phyloP scores from a whole-genome alignment of 2,329 filamentous ascomycete species.

The Aureobasidium pullulans region DNA sequence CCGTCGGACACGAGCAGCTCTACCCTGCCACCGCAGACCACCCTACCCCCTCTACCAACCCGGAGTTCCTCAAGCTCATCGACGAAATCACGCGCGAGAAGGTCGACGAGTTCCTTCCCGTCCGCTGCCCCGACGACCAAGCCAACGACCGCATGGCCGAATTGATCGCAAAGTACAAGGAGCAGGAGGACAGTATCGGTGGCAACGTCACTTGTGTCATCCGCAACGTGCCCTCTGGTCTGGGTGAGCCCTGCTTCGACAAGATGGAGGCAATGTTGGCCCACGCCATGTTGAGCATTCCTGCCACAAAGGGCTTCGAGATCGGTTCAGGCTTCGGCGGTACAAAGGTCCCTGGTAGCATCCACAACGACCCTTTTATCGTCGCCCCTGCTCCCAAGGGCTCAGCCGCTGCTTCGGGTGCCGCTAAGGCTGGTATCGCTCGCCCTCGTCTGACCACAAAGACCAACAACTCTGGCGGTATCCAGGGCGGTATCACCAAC shows the following conservation, averaged over 20 bases:
- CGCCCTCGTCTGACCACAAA: conserved; percentile 62
- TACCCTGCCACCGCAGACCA: conserved; percentile 64
- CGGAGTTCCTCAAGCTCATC: conserved; percentile 68
- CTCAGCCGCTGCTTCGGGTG: conserved; percentile 16
- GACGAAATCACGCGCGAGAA: conserved; percentile 63
- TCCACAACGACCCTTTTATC: conserved; percentile 85
- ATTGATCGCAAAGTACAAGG: conserved; percentile 68
- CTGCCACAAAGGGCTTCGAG: conserved; percentile 92
- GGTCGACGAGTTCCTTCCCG: conserved; percentile 78
- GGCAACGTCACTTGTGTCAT: conserved; percentile 94
- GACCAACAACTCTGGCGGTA: conserved; percentile 91
- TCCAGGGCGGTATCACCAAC: conserved; percentile 93
- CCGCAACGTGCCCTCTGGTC: conserved; percentile 71
- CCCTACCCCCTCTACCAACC: conserved; percentile 65
- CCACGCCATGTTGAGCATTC: conserved; percentile 92
- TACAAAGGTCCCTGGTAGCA: conserved; percentile 76
- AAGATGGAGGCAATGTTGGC: conserved; percentile 88
- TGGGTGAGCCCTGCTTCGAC: conserved; percentile 92
- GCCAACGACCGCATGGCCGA: conserved; percentile 66
- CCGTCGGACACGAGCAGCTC: conserved; percentile 71
- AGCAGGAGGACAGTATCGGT: conserved; percentile 80
- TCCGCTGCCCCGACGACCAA: conserved; percentile 70
- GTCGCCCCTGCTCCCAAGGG: conserved; percentile 46
- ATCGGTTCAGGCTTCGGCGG: conserved; percentile 89
- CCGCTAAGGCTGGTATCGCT: conserved; percentile 23